Conservation (phyloP, 2,329 filamentous ascomycete genomes). For the Boeremia exigua region DNA sequence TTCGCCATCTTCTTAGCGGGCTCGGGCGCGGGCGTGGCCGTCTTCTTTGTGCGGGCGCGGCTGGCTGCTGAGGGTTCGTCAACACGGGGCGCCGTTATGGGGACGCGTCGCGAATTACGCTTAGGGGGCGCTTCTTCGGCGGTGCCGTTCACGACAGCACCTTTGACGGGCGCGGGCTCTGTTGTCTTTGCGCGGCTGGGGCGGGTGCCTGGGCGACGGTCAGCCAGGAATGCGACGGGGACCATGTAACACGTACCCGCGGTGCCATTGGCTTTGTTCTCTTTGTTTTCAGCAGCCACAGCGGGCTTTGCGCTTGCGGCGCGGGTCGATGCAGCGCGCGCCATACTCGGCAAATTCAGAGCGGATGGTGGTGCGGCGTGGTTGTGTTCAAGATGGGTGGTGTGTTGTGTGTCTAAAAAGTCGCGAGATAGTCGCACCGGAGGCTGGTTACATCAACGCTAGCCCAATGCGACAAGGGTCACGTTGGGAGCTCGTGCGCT, state of each 20-base stretch:
- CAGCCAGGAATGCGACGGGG: conserved; percentile 19
- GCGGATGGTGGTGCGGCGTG: conserved; percentile 23
- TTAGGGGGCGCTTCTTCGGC: conserved; percentile 14
- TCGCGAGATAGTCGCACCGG: conserved; percentile 6
- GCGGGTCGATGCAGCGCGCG: conserved; percentile 37
- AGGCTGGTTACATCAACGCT: conserved; percentile 18
- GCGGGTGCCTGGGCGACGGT: conserved; percentile 23
- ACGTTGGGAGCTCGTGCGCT: conserved; percentile 12
- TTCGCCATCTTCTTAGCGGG: conserved; percentile 30
- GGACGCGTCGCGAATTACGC: conserved; percentile 18
- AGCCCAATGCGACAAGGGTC: conserved; percentile 13
- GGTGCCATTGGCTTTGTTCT: conserved; percentile 36
- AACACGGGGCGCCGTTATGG: conserved; percentile 13
- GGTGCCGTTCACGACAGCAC: conserved; percentile 10
- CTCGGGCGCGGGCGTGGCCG: conserved; percentile 25
- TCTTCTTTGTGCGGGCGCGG: conserved; percentile 29
- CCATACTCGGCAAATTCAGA: conserved; percentile 32
- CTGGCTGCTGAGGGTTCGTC: conserved; percentile 20
- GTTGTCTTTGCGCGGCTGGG: conserved; percentile 38
- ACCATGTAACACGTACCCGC: conserved; percentile 31
- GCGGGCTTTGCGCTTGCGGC: conserved; percentile 36
- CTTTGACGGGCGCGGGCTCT: conserved; percentile 22
- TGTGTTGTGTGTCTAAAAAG: conserved; percentile 38
- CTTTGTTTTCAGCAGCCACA: conserved; percentile 32
- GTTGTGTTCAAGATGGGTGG: conserved; percentile 21